Evolutionary conservation across 108 stramenopile species (phyloP), one percentile per base, ranked within the genome.

Genomic region (Schizochytrium sp.): DNA sequence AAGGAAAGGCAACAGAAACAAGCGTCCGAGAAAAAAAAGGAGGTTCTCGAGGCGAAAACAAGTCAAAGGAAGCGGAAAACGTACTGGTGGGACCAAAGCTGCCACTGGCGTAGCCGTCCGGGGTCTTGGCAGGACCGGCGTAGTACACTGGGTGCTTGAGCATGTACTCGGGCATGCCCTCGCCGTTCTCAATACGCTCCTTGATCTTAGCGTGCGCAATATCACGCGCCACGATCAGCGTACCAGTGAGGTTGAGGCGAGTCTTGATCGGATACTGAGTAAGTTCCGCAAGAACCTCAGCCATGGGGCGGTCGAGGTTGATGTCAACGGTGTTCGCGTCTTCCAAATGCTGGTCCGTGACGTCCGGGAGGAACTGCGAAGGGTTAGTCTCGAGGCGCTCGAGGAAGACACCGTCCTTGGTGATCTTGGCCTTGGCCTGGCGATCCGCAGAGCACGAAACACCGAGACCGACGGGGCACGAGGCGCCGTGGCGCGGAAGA

Each of bases 121-220:
- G 98, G 28, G 97, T 98, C 92, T 98, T 97, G 28, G 98, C 98
- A 6, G 97, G 98, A 45, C 98, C 98, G 58, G 98, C 98, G 55
- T 98, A 98, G 93, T 98, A 98, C 25, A 98, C 96, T 60, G 97
- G 97, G 88, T 97, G 95, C 69, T 97, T 93, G 92, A 97, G 97
- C 58, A 97, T 96, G 91, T 98, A 98, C 57, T 98, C 94, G 12
- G 98, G 98, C 72, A 98, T 91, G 58, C 97, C 97, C 88, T 97
- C 95, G 47, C 98, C 98, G 48, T 91, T 91, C 89, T 98, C 96
- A 59, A 98, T 93, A 44, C 96, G 94, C 89, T 97, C 91, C 87
- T 96, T 91, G 94, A 98, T 93, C 90, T 98, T 98, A 43, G 98
- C 97, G 93, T 98, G 98, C 6, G 98, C 98, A 92, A 98, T 97